Conservation (phyloP, 2,329 filamentous ascomycete genomes). For the Colletotrichum chlorophyti region DNA sequence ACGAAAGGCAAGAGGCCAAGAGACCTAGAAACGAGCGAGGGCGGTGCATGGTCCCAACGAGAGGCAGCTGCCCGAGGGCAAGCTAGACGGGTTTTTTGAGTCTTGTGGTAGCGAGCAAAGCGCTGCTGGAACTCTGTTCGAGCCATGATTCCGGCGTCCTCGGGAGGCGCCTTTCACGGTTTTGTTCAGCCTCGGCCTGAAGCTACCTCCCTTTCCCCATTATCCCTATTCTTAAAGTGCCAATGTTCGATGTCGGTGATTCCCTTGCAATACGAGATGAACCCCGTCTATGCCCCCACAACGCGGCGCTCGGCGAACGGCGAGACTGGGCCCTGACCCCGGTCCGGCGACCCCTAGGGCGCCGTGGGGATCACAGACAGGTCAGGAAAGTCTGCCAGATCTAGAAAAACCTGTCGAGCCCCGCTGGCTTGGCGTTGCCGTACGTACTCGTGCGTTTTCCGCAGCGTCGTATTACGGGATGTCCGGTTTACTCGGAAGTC, state of each 20-base stretch:
- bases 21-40: constrained; percentile 7
- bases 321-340: neutral
- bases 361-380: too few relatives aligned
- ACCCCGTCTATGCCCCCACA: constrained; percentile 19
- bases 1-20: constrained; percentile 11
- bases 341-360: neutral
- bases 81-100: neutral
- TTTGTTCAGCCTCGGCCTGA: too few relatives aligned
- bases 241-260: neutral
- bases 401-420: too few relatives aligned
- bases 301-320: constrained; percentile 6
- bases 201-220: neutral
- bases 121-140: neutral
- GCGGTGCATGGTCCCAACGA: constrained; percentile 12
- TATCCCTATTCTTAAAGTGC: constrained; percentile 9
- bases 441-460: neutral
- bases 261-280: constrained; percentile 16
- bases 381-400: too few relatives aligned
- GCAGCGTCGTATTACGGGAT: neutral
- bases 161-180: neutral
- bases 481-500: neutral
- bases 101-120: neutral
- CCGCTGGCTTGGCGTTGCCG: neutral
- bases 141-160: neutral
- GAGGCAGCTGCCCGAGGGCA: constrained; percentile 6